Evolutionary conservation across 148 eudicot species (phyloP).

Genomic region (Heliosperma pusillum): DNA sequence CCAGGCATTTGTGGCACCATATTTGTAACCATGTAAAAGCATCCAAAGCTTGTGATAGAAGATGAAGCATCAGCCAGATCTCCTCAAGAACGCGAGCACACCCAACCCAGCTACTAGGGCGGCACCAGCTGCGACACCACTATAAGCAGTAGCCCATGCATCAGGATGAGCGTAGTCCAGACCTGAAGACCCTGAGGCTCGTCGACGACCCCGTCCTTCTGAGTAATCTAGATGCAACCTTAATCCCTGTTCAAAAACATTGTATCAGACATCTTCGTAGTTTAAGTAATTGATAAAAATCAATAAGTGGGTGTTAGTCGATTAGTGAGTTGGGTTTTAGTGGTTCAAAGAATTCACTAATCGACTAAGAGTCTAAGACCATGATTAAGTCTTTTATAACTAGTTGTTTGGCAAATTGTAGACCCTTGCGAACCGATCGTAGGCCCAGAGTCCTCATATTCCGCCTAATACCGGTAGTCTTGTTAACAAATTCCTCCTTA

Average conservation of each 20-base stretch:
- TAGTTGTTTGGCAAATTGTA: too few relatives aligned
- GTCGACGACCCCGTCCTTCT: slow-evolving; percentile 40
- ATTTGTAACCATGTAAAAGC: too few relatives aligned
- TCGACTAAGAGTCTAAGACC: too few relatives aligned
- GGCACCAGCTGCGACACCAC: slow-evolving; percentile 87
- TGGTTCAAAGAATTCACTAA: too few relatives aligned
- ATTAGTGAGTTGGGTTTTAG: background rate
- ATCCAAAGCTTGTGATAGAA: too few relatives aligned
- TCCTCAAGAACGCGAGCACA: slow-evolving; percentile 67
- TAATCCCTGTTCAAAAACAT: slow-evolving; percentile 52
- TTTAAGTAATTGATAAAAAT: background rate
- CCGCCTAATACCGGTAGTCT: too few relatives aligned
- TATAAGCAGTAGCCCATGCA: slow-evolving; percentile 89
- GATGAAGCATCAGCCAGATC: slow-evolving; percentile 35
- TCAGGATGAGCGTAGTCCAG: slow-evolving; percentile 64
- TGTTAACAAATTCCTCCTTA: too few relatives aligned
- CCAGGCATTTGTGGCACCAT: too few relatives aligned
- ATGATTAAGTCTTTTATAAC: too few relatives aligned
- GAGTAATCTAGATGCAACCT: slow-evolving; percentile 69
- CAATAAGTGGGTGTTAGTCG: background rate
- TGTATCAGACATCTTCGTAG: background rate
- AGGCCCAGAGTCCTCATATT: too few relatives aligned
- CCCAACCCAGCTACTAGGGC: slow-evolving; percentile 87
- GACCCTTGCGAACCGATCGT: too few relatives aligned
- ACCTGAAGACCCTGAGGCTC: slow-evolving; percentile 40